A percentile compares a stretch with the other conserved stretches of the same genome.
Conservation (phyloP, 2,329 filamentous ascomycete species). For the Samsoniella hepiali region DNA sequence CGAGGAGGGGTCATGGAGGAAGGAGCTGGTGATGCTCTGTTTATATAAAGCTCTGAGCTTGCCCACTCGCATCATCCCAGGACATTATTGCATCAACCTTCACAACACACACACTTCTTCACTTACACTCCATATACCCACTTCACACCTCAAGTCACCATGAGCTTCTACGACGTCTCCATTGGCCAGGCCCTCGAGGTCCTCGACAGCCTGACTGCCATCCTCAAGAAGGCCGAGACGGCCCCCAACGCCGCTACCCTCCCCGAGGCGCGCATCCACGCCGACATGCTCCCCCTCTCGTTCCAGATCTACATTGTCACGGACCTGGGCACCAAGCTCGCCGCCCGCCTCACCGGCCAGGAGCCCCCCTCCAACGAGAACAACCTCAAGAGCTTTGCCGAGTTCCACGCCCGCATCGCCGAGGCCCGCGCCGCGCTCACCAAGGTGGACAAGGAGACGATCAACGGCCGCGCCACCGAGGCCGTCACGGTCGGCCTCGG, state of each 20-base stretch:
- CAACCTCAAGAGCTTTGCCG: slow-evolving; percentile 33
- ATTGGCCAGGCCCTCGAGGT: slow-evolving; percentile 31
- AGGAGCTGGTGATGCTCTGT: background rate
- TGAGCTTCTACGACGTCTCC: slow-evolving; percentile 41
- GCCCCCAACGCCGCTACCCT: slow-evolving; percentile 33
- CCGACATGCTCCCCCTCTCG: slow-evolving; percentile 43
- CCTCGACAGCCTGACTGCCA: slow-evolving; percentile 31
- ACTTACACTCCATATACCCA: background rate
- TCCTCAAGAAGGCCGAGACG: slow-evolving; percentile 38
- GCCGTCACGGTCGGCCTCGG: slow-evolving; percentile 33
- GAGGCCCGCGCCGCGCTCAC: slow-evolving; percentile 30
- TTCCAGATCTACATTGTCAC: slow-evolving; percentile 38
- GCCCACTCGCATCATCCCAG: background rate
- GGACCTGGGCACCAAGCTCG: slow-evolving; percentile 31
- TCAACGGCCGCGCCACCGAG: slow-evolving; percentile 32
- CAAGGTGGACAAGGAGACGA: slow-evolving; percentile 32
- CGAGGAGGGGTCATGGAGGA: background rate
- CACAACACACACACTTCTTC: background rate
- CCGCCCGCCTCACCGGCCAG: slow-evolving; percentile 33
- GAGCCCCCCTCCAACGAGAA: slow-evolving; percentile 26
- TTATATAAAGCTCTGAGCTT: slow-evolving; percentile 13
- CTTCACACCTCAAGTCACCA: slow-evolving; percentile 25
- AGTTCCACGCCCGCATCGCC: slow-evolving; percentile 34
- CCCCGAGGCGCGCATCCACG: slow-evolving; percentile 32
- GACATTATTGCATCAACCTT: background rate